Evolutionary conservation across 495 filamentous ascomycete genomes (phyloP).

Genomic region (Trichocladium uniseriatum): DNA sequence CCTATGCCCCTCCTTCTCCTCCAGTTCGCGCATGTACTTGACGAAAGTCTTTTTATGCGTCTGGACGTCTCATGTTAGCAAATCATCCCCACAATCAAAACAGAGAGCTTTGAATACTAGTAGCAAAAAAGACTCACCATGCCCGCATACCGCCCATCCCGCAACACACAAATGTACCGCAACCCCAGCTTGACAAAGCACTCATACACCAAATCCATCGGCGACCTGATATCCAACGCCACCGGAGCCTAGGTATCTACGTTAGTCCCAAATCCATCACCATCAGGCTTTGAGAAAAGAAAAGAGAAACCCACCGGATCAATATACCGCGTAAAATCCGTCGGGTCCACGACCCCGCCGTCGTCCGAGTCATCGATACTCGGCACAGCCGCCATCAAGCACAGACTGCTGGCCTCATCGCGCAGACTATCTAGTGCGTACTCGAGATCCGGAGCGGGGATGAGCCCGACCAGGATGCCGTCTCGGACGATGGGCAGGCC

Average conservation of each 20-base stretch:
- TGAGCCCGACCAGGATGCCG: constrained; percentile 75
- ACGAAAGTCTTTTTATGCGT: constrained; percentile 95
- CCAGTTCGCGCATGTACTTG: constrained; percentile 78
- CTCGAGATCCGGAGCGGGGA: constrained; percentile 89
- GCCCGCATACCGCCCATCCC: constrained; percentile 76
- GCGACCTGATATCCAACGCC: constrained; percentile 76
- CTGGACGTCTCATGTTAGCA: constrained; percentile 27
- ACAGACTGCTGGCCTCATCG: constrained; percentile 60
- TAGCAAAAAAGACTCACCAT: no score
- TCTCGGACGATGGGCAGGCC: constrained; percentile 79
- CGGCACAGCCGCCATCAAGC: constrained; percentile 65
- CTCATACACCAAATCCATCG: constrained; percentile 94
- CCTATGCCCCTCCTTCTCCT: constrained; percentile 43
- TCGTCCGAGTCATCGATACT: constrained; percentile 50
- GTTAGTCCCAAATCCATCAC: not conserved
- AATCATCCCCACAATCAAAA: not conserved
- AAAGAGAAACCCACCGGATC: constrained; percentile 57
- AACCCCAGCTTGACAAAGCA: constrained; percentile 93
- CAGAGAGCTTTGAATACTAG: no score
- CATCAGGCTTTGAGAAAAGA: not conserved
- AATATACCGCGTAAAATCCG: constrained; percentile 84
- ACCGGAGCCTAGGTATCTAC: constrained; percentile 55
- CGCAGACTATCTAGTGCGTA: constrained; percentile 79
- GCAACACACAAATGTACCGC: constrained; percentile 83
- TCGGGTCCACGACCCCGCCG: constrained; percentile 49